These are phyloP conservation scores for Moricandia moricandioides DNA, from an alignment of 345 rosid species.

Conservation along the genomic window DNA sequence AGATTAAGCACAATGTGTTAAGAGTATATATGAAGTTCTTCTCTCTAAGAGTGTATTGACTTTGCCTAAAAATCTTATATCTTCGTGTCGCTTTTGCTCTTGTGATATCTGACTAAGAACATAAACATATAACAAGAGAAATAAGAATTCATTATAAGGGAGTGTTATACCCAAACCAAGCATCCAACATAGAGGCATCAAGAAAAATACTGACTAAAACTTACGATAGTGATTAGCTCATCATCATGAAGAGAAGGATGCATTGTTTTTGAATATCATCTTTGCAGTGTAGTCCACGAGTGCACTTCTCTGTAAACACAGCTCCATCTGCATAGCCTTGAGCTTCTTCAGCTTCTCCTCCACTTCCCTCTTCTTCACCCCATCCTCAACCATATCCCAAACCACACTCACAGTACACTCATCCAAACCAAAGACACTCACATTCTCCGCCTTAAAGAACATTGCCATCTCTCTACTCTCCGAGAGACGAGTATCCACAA, in stretches of 20 bases:
- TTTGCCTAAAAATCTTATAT: too few species aligned
- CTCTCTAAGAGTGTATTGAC: too few species aligned
- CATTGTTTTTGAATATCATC: neutral
- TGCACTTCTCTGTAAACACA: neutral
- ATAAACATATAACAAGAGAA: neutral
- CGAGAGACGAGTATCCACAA: neutral
- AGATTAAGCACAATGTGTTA: too few species aligned
- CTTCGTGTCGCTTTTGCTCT: too few species aligned
- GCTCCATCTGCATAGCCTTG: neutral
- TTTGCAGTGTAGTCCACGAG: neutral
- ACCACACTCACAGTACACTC: neutral
- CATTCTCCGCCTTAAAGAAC: neutral
- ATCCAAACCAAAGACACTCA: neutral
- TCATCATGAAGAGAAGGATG: neutral
- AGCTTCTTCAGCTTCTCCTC: neutral
- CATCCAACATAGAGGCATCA: neutral
- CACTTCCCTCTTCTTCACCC: neutral
- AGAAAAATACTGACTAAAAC: neutral
- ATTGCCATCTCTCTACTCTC: neutral
- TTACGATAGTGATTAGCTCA: neutral
- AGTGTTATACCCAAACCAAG: conserved; percentile 14
- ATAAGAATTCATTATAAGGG: neutral
- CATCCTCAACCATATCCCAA: neutral
- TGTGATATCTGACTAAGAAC: too few species aligned
- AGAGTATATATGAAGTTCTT: too few species aligned